Base-by-base conservation (phyloP, 306 rosid genomes). In the Chamaecrista fasciculata region DNA sequence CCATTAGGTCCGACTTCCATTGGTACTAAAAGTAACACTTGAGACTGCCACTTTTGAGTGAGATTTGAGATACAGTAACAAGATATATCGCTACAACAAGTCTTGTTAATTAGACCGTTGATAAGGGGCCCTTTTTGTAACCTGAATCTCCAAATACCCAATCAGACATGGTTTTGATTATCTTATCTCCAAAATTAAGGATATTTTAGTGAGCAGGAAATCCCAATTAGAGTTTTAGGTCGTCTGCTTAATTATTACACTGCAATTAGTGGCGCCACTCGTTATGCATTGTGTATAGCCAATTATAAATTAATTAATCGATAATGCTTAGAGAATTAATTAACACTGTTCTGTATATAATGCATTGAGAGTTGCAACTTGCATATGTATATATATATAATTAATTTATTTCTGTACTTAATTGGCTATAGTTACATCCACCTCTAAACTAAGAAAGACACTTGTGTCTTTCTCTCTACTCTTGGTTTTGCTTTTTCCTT, bases 1-100 rank as follows among this genome's bases (percentile, higher is more conserved):
- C n/a, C n/a, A n/a, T n/a, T n/a, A n/a, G n/a, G n/a, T n/a, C n/a
- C n/a, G n/a, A n/a, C n/a, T n/a, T n/a, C n/a, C n/a, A n/a, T n/a
- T n/a, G n/a, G n/a, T n/a, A n/a, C n/a, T n/a, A n/a, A n/a, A n/a
- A n/a, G n/a, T n/a, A n/a, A n/a, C n/a, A n/a, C n/a, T n/a, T n/a
- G n/a, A n/a, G n/a, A n/a, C 56, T 40, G 33, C 74, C 42, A 68
- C 79, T 43, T 76, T 79, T 64, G 84, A 72, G 78, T 83, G 71
- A 76, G 82, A 81, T 69, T 51, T 46, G 44, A 47, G n/a, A 53
- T 26, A 37, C 10, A 37, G 1, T 2, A 7, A 24, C 58, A 24
- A 15, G 52, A 61, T 68, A 40, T 46, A 18, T n/a, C n/a, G 20
- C 20, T 16, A 16, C n/a, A n/a, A n/a, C 24, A 76, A 55, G 14